Base-by-base conservation (phyloP, 1,139 yeast genomes). In the Debaryomycetaceae sp. region DNA sequence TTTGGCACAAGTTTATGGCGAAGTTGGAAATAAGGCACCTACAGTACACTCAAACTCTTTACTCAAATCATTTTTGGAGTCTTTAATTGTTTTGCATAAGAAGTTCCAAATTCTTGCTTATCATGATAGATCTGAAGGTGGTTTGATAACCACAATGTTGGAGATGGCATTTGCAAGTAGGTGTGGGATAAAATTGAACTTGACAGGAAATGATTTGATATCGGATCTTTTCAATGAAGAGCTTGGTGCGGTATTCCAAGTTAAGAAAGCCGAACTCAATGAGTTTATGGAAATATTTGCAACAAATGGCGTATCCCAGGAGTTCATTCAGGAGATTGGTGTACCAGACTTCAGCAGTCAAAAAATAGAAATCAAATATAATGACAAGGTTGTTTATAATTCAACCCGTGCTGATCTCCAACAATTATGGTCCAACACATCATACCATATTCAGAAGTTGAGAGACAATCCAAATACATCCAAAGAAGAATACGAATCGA, bases 121-220 rank as follows among this genome's bases (percentile, higher is more conserved):
- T 70, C 99, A 95, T 62, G 99, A 95, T 67, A 79, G 95, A 62
- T 88, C 97, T 22, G 99, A 95, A 66, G 99, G 99, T 77, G 99
- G 99, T 60, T 75, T 91, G 57, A 71, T 91, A 49, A 83, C 87
- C 42, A 85, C 99, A 7, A 72, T 87, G 41, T 70, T 86, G 37
- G 99, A 95, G 71, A 93, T 95, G 99, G 95, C 97, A 1, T 95
- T 95, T 71, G 96, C 99, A 41, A 91, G 95, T 31, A 85, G 98
- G 70, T 80, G 82, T 47, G 99, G 99, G 52, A 57, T 67, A 33
- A 68, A 66, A 36, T 62, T 91, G 49, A 70, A 78, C 38, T 49
- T 75, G 40, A 45, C 53, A 7, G 66, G 70, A 33, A 67, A 66
- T 27, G 76, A 75, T 45, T 59, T 66, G 24, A 68, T 80, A 44